phyloP scores from a whole-genome alignment of 2,329 filamentous ascomycete genomes.

The Verticillium dahliae region DNA sequence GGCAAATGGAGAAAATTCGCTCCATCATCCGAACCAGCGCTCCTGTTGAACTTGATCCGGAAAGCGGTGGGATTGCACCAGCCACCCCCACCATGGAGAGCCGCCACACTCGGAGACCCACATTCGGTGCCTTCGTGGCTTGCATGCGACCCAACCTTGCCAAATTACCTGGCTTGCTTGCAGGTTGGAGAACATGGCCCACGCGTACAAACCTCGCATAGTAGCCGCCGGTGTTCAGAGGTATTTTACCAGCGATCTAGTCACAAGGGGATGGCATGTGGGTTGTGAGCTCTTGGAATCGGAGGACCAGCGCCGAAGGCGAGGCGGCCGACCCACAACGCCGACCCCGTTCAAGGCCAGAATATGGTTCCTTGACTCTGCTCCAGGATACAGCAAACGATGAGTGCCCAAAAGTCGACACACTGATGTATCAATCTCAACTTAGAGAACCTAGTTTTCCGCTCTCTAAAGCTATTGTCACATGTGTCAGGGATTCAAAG shows the following conservation, averaged over 20 bases:
- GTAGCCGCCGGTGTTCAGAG: not conserved
- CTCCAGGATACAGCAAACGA: too few species aligned
- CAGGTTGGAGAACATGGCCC: not conserved
- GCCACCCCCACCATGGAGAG: not conserved
- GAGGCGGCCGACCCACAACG: slow-evolving; percentile 39
- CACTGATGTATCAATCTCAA: too few species aligned
- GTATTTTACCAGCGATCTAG: not conserved
- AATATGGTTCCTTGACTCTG: slow-evolving; percentile 31
- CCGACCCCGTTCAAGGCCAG: slow-evolving; percentile 38
- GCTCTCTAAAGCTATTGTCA: too few species aligned
- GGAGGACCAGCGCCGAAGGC: slow-evolving; percentile 24
- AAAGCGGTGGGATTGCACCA: not conserved
- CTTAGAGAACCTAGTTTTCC: too few species aligned
- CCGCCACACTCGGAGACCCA: not conserved
- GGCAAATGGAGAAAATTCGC: not conserved
- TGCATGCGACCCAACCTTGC: too few species aligned
- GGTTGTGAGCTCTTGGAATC: not conserved
- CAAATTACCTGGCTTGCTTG: too few species aligned
- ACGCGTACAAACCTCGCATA: not conserved
- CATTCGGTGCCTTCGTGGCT: too few species aligned
- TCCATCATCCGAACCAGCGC: not conserved
- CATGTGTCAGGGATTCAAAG: too few species aligned
- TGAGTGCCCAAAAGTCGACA: too few species aligned
- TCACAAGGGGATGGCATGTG: not conserved
- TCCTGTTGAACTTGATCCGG: not conserved